Percentiles rank a stretch among this genome's conserved stretches.
Evolutionary conservation across 2,329 filamentous ascomycete species (phyloP).

Genomic region (Fusarium anguioides): DNA sequence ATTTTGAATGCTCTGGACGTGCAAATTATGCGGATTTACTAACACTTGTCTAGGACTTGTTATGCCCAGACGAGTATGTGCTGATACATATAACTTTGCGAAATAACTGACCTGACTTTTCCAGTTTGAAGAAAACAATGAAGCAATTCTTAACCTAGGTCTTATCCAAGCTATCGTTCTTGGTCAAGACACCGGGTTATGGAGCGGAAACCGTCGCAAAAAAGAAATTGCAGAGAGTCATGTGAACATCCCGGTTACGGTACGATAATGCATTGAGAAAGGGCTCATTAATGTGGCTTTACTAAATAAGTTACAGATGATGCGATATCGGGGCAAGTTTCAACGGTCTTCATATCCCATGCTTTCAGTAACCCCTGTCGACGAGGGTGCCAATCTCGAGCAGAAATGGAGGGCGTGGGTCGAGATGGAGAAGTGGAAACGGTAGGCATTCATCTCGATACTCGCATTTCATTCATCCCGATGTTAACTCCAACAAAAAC

Average conservation of each 20-base stretch:
- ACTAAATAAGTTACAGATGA: conserved; percentile 55
- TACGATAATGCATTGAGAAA: conserved; percentile 43
- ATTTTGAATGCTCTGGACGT: no score
- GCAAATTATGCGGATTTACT: background rate
- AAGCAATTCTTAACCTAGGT: conserved; percentile 58
- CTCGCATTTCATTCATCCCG: background rate
- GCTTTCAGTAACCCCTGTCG: conserved; percentile 62
- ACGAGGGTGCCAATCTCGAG: conserved; percentile 67
- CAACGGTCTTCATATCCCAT: conserved; percentile 64
- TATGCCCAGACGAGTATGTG: conserved; percentile 48
- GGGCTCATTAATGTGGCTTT: background rate
- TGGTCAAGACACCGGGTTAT: conserved; percentile 62
- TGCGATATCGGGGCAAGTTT: conserved; percentile 68
- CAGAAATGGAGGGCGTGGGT: conserved; percentile 75
- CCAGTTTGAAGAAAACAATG: conserved; percentile 63
- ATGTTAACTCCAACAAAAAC: conserved; percentile 24
- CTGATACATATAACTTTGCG: background rate
- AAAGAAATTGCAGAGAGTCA: conserved; percentile 68
- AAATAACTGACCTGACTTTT: background rate
- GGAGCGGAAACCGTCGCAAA: conserved; percentile 66
- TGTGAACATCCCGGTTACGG: conserved; percentile 57
- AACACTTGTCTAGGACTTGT: conserved; percentile 42
- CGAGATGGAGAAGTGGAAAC: conserved; percentile 73
- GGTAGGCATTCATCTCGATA: conserved; percentile 49
- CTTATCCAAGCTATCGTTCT: conserved; percentile 62